Percentiles rank a stretch among this genome's conserved stretches.
phyloP scores from a whole-genome alignment of 2,329 filamentous ascomycete species.

The Rhytidhysteron rufulum region DNA sequence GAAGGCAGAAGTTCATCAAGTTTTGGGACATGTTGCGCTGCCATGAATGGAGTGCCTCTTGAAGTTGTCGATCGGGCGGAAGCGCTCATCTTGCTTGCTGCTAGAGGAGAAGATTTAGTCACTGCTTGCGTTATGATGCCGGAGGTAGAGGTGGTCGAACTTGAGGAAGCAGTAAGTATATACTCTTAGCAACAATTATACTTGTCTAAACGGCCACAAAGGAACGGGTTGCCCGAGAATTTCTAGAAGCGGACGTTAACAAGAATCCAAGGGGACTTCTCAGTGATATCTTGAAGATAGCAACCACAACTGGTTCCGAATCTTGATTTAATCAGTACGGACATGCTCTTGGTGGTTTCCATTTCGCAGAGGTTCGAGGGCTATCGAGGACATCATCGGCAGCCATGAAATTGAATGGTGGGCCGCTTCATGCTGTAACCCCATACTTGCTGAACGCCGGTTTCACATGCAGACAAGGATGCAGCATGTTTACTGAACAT shows the following conservation, averaged over 20 bases:
- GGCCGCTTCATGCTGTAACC: no score
- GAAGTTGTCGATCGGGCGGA: slow-evolving; percentile 73
- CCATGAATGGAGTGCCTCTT: slow-evolving; percentile 75
- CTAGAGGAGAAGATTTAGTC: slow-evolving; percentile 71
- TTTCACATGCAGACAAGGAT: no score
- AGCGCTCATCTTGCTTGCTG: slow-evolving; percentile 64
- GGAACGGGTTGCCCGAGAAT: slow-evolving; percentile 43
- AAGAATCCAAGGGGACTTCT: slow-evolving; percentile 32
- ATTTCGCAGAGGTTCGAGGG: no score
- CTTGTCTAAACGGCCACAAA: slow-evolving; percentile 9
- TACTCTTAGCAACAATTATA: not conserved
- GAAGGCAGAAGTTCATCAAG: slow-evolving; percentile 71
- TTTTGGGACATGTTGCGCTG: slow-evolving; percentile 74
- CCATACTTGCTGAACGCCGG: no score
- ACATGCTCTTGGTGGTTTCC: no score
- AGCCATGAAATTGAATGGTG: no score
- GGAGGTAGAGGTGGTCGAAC: slow-evolving; percentile 57
- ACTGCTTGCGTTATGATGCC: slow-evolving; percentile 67
- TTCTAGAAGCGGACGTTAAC: slow-evolving; percentile 37
- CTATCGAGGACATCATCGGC: no score
- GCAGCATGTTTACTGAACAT: no score
- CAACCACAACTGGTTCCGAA: slow-evolving; percentile 4
- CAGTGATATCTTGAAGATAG: slow-evolving; percentile 31
- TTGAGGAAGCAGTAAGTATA: slow-evolving; percentile 61
- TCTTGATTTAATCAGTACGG: no score